A percentile compares a stretch with the other conserved stretches of the same genome.
phyloP scores from a whole-genome alignment of 1,284 basidiomycete genomes.

The Pterulicium gracile region DNA sequence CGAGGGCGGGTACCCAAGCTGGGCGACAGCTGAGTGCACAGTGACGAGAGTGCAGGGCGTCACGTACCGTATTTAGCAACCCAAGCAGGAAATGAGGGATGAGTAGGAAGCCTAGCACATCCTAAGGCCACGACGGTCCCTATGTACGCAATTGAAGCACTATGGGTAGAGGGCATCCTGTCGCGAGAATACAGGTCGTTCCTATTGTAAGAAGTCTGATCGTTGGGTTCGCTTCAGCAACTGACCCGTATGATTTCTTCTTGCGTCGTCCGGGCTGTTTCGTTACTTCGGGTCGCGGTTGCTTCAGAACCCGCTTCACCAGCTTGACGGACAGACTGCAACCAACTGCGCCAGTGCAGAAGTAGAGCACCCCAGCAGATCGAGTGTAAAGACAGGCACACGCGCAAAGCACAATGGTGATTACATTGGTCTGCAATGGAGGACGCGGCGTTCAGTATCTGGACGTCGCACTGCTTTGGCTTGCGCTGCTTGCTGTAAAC shows the following conservation, averaged over 20 bases:
- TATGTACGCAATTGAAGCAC: constrained; percentile 66
- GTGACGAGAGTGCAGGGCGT: neutral
- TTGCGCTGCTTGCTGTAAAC: constrained; percentile 6
- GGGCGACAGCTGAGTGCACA: constrained; percentile 13
- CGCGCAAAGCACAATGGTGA: constrained; percentile 50
- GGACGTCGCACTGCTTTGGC: neutral
- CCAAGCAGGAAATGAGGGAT: constrained; percentile 34
- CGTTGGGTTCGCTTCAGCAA: constrained; percentile 10
- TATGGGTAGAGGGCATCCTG: constrained; percentile 88
- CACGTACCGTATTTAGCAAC: no score
- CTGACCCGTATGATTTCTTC: constrained; percentile 60
- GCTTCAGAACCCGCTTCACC: constrained; percentile 56
- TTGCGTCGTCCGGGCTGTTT: constrained; percentile 19
- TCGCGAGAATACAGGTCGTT: constrained; percentile 9
- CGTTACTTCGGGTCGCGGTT: constrained; percentile 65
- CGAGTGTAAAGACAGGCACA: constrained; percentile 51
- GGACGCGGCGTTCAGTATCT: neutral
- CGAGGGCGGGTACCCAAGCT: constrained; percentile 29
- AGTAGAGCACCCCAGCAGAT: constrained; percentile 61
- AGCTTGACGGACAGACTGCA: constrained; percentile 60
- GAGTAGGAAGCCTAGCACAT: constrained; percentile 38
- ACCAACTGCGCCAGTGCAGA: constrained; percentile 49
- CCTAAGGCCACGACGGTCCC: constrained; percentile 58
- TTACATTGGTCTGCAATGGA: constrained; percentile 25
- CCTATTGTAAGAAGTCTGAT: constrained; percentile 2